These are phyloP conservation scores for Vitis rotundifolia DNA, from an alignment of 164 flowering plant species.

Conservation along the genomic window DNA sequence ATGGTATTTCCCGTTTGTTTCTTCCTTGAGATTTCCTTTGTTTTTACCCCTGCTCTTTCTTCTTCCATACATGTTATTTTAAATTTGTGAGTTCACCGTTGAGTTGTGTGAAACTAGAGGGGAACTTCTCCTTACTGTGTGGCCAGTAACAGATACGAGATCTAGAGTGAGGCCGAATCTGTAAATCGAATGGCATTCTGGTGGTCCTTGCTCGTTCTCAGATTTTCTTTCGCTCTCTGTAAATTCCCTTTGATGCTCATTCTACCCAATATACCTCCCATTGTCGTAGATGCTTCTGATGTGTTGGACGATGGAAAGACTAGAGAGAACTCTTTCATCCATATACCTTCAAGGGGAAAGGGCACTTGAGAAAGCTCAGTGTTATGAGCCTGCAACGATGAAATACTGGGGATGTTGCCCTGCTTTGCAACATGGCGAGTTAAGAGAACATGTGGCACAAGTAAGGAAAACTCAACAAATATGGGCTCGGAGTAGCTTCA, in stretches of 20 bases:
- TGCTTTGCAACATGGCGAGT: constrained; percentile 80
- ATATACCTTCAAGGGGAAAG: constrained; percentile 85
- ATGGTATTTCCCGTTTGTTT: too few relatives aligned
- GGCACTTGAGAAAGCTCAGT: too few relatives aligned
- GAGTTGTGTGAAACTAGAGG: too few relatives aligned
- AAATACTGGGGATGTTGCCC: constrained; percentile 86
- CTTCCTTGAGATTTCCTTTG: too few relatives aligned
- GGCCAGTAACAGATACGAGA: too few relatives aligned
- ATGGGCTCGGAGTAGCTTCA: constrained; percentile 90
- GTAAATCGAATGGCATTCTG: constrained; percentile 70
- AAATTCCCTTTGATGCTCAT: constrained; percentile 83
- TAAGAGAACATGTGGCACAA: constrained; percentile 75
- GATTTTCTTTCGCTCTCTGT: too few relatives aligned
- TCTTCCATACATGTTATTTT: too few relatives aligned
- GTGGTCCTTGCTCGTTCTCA: constrained; percentile 86
- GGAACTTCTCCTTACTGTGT: too few relatives aligned
- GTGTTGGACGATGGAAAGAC: constrained; percentile 84
- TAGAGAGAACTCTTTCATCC: constrained; percentile 81
- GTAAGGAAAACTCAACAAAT: constrained; percentile 82
- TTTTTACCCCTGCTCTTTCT: too few relatives aligned
- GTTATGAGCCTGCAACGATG: too few relatives aligned
- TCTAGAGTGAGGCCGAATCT: too few relatives aligned
- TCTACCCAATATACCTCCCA: constrained; percentile 95
- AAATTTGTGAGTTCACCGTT: too few relatives aligned
- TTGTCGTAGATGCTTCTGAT: constrained; percentile 91